phyloP scores from a whole-genome alignment of 2,329 filamentous ascomycete species.

The Teratosphaeria gauchensis region DNA sequence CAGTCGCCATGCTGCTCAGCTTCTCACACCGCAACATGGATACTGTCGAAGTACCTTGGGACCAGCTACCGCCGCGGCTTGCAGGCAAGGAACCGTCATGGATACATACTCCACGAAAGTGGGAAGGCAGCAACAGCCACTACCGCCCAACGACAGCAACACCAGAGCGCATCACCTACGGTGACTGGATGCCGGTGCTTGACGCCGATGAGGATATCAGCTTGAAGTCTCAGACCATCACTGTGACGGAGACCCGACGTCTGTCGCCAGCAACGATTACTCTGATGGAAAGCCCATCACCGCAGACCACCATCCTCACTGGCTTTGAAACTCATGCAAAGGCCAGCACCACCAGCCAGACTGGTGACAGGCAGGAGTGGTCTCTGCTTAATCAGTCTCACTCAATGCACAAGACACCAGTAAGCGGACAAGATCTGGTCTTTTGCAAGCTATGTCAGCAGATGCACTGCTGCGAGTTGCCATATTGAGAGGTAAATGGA shows the following conservation, averaged over 20 bases:
- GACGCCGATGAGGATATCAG: background rate
- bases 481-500: background rate
- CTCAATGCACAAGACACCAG: background rate
- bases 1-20: background rate
- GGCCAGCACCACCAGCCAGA: background rate
- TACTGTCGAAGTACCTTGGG: background rate
- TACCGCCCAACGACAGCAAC: background rate
- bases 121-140: background rate
- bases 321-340: background rate
- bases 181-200: background rate
- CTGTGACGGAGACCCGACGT: background rate
- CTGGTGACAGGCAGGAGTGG: background rate
- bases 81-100: background rate
- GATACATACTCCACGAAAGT: background rate
- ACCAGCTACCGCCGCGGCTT: background rate
- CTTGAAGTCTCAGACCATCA: background rate
- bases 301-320: background rate
- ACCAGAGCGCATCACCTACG: background rate
- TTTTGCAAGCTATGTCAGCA: conserved; percentile 4
- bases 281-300: background rate
- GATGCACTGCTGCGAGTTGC: conserved; percentile 5
- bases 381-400: background rate
- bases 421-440: background rate
- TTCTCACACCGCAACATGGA: background rate
- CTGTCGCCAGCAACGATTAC: background rate